phyloP scores from a whole-genome alignment of 345 rosid species.

The Aurinia saxatilis region DNA sequence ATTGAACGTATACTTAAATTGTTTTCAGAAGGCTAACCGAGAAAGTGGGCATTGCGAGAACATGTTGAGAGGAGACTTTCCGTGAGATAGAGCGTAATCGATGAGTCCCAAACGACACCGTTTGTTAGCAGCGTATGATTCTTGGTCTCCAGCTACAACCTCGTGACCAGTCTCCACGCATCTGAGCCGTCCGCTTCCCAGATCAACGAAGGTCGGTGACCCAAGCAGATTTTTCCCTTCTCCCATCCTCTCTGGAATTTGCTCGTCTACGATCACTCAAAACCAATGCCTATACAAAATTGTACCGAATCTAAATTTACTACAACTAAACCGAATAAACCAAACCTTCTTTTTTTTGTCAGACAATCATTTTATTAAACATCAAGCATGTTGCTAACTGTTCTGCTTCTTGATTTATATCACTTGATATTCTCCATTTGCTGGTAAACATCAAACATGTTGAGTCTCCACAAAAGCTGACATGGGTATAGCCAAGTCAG shows the following conservation, averaged over 20 bases:
- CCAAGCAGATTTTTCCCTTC: slow-evolving; percentile 61
- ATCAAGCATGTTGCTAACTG: too few species aligned
- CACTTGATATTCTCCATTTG: too few species aligned
- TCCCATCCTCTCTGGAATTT: not conserved
- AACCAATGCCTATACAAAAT: too few species aligned
- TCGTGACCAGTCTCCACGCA: slow-evolving; percentile 91
- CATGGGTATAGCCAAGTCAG: too few species aligned
- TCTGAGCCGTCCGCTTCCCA: slow-evolving; percentile 65
- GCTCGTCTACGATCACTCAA: not conserved
- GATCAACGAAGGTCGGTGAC: slow-evolving; percentile 46
- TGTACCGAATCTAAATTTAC: too few species aligned
- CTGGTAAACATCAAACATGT: too few species aligned
- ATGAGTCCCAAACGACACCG: slow-evolving; percentile 87
- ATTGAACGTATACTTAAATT: too few species aligned
- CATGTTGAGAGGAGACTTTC: slow-evolving; percentile 72
- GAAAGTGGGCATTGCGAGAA: slow-evolving; percentile 62
- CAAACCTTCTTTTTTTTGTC: too few species aligned
- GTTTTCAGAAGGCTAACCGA: slow-evolving; percentile 37
- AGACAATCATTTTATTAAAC: too few species aligned
- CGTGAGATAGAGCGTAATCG: slow-evolving; percentile 57
- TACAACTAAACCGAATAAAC: too few species aligned
- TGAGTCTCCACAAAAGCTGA: too few species aligned
- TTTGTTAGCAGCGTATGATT: slow-evolving; percentile 56
- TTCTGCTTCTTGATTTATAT: too few species aligned
- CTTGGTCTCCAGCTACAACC: slow-evolving; percentile 56